These are phyloP conservation scores for Nakaseomyces uthaithaninus DNA, from an alignment of 1,139 yeast species.

Conservation along the genomic window DNA sequence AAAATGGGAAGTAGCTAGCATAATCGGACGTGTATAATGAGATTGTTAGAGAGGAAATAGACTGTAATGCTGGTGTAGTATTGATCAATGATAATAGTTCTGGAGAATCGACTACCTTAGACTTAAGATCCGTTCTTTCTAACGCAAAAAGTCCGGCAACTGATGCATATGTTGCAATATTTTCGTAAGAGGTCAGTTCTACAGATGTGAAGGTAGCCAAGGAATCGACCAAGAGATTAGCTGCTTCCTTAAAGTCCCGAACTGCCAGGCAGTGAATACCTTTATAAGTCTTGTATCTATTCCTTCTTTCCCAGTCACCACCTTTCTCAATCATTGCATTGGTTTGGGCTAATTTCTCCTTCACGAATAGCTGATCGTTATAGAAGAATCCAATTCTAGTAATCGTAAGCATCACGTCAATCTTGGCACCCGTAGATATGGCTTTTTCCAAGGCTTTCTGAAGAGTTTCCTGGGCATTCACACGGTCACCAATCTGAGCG, in stretches of 20 bases:
- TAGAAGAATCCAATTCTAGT: slow-evolving; percentile 83
- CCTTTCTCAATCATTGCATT: slow-evolving; percentile 81
- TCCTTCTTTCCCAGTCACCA: slow-evolving; percentile 99
- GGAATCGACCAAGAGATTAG: slow-evolving; percentile 77
- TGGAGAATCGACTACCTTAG: slow-evolving; percentile 85
- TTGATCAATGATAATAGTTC: slow-evolving; percentile 79
- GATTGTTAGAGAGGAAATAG: slow-evolving; percentile 76
- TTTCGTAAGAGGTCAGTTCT: slow-evolving; percentile 82
- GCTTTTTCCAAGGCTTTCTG: slow-evolving; percentile 71
- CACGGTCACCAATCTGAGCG: slow-evolving; percentile 72
- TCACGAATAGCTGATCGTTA: slow-evolving; percentile 63
- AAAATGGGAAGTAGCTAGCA: slow-evolving; percentile 65
- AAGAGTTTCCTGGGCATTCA: slow-evolving; percentile 64
- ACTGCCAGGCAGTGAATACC: slow-evolving; percentile 82
- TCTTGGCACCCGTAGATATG: slow-evolving; percentile 82
- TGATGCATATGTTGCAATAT: slow-evolving; percentile 81
- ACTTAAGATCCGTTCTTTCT: slow-evolving; percentile 76
- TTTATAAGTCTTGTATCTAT: slow-evolving; percentile 82
- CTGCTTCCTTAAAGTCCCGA: slow-evolving; percentile 77
- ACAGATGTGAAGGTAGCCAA: slow-evolving; percentile 95
- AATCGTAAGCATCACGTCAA: slow-evolving; percentile 74
- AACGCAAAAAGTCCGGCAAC: slow-evolving; percentile 77
- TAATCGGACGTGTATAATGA: slow-evolving; percentile 87
- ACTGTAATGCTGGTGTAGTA: slow-evolving; percentile 63
- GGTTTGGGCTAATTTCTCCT: slow-evolving; percentile 67